These are phyloP conservation scores for Capsicum baccatum DNA, from an alignment of 257 asterid species.

Conservation along the genomic window DNA sequence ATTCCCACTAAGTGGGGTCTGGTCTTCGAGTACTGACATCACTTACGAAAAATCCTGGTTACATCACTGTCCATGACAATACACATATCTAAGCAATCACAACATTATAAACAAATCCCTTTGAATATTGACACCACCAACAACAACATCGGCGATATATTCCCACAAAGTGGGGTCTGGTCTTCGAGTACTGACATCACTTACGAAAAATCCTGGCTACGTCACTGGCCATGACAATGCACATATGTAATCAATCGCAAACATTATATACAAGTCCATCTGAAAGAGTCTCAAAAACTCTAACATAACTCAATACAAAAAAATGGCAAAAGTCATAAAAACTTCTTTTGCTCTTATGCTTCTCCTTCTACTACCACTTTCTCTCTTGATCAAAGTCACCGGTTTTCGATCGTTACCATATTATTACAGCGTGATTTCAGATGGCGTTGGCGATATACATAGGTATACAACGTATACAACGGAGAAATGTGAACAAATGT, in stretches of 20 bases:
- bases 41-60: neutral
- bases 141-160: too few relatives aligned
- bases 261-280: neutral
- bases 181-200: neutral
- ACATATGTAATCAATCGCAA: neutral
- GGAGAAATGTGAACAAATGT: conserved; percentile 53
- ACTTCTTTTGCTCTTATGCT: neutral
- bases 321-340: neutral
- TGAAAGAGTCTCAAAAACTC: neutral
- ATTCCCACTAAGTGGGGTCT: too few relatives aligned
- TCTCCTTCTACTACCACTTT: conserved; percentile 21
- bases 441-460: conserved; percentile 25
- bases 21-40: neutral
- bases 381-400: neutral
- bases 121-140: neutral
- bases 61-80: neutral
- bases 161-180: too few relatives aligned
- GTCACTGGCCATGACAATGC: neutral
- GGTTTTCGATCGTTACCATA: conserved; percentile 4
- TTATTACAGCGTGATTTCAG: conserved; percentile 23
- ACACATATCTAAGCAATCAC: neutral
- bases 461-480: conserved; percentile 30
- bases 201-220: neutral
- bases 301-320: neutral
- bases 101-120: neutral